Evolutionary conservation across 495 filamentous ascomycete genomes (phyloP).

Genomic region (Thermothielavioides terrestris): DNA sequence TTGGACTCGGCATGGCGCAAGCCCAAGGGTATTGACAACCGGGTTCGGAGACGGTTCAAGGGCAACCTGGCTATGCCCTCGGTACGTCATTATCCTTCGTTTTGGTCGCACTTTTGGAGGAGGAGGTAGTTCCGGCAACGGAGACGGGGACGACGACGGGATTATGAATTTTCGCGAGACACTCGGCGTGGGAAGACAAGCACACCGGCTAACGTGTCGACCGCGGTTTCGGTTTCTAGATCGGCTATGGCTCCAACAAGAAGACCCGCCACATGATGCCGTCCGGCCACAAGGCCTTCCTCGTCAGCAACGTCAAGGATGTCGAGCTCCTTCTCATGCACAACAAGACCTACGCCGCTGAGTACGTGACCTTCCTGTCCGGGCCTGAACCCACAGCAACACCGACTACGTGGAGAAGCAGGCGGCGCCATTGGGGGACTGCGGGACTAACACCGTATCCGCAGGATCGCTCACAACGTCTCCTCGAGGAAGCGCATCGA

Average conservation of each 20-base stretch:
- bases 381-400: not conserved
- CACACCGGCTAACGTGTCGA: constrained; percentile 11
- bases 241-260: constrained; percentile 96
- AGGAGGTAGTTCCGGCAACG: no score
- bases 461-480: constrained; percentile 90
- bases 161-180: not conserved
- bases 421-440: not conserved
- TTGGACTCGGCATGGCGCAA: constrained; percentile 87
- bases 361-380: constrained; percentile 54
- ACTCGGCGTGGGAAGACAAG: not conserved
- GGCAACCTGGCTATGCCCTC: constrained; percentile 93
- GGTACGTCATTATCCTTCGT: constrained; percentile 50
- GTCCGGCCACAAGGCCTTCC: constrained; percentile 98
- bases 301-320: constrained; percentile 90
- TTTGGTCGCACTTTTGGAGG: not conserved
- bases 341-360: constrained; percentile 96
- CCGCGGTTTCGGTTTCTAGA: constrained; percentile 43
- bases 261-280: constrained; percentile 98
- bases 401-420: not conserved
- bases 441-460: not conserved
- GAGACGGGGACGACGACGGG: constrained; percentile 2
- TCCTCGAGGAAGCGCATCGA: constrained; percentile 97
- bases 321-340: constrained; percentile 99
- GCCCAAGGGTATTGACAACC: constrained; percentile 94
- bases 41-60: constrained; percentile 86